phyloP scores from a whole-genome alignment of 495 filamentous ascomycete species.

The Penicillium maclennaniae region DNA sequence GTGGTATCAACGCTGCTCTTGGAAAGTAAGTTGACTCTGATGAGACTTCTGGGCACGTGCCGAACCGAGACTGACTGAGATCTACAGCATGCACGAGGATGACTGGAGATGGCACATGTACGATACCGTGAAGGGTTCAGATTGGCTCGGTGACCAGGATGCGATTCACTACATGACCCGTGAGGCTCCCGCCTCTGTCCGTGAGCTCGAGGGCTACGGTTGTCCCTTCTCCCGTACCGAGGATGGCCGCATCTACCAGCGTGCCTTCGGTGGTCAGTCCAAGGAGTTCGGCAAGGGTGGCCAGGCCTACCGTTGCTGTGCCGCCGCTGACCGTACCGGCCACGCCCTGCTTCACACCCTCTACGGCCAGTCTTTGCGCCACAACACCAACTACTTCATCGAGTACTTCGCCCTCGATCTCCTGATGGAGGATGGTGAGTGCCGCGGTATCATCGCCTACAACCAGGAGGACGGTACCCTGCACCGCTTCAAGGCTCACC shows the following conservation, averaged over 20 bases:
- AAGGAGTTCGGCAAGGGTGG: conserved; percentile 93
- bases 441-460: conserved; percentile 92
- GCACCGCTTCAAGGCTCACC: conserved; percentile 90
- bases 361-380: conserved; percentile 92
- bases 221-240: conserved; percentile 97
- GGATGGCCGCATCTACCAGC: conserved; percentile 96
- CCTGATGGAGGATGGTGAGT: conserved; percentile 94
- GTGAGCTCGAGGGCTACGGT: conserved; percentile 95
- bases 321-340: conserved; percentile 91
- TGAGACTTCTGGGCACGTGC: neutral
- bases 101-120: conserved; percentile 99
- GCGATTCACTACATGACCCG: conserved; percentile 99
- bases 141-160: conserved; percentile 98
- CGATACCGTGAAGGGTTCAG: conserved; percentile 97
- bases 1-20: conserved; percentile 90
- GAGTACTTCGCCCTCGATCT: conserved; percentile 96
- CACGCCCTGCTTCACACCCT: conserved; percentile 96
- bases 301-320: conserved; percentile 94
- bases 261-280: conserved; percentile 95
- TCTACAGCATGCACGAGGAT: conserved; percentile 69
- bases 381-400: conserved; percentile 99
- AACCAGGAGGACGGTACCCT: conserved; percentile 98
- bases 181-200: conserved; percentile 85
- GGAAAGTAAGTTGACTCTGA: conserved; percentile 59
- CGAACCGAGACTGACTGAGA: conserved; percentile 13